Evolutionary conservation across 2,329 filamentous ascomycete species (phyloP).

Genomic region (Paramyrothecium sp.): DNA sequence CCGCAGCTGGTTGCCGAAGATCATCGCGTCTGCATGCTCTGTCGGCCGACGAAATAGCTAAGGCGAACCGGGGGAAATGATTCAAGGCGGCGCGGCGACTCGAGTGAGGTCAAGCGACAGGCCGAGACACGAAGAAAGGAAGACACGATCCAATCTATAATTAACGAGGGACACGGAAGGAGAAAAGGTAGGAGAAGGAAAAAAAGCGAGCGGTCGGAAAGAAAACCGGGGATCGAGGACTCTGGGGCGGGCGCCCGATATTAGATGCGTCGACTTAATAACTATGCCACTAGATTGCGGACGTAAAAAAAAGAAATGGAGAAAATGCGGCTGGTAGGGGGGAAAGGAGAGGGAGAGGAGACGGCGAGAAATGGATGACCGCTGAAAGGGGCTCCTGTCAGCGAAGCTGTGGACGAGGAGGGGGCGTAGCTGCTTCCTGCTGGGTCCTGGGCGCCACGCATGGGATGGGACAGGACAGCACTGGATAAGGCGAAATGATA

Average conservation of each 20-base stretch:
- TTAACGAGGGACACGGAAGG: slow-evolving; percentile 8
- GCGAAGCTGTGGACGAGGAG: too few species aligned
- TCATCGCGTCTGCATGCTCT: slow-evolving; percentile 23
- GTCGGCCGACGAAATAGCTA: background rate
- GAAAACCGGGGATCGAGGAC: slow-evolving; percentile 6
- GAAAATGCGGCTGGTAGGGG: slow-evolving; percentile 7
- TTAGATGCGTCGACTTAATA: slow-evolving; percentile 6
- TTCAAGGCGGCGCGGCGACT: too few species aligned
- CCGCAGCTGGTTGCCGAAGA: slow-evolving; percentile 26
- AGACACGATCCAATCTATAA: background rate
- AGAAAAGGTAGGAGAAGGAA: background rate
- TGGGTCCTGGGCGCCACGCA: too few species aligned
- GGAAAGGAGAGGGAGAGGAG: slow-evolving; percentile 8
- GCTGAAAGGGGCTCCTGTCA: background rate
- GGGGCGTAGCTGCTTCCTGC: too few species aligned
- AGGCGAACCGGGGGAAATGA: too few species aligned
- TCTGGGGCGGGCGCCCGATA: background rate
- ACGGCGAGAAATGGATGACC: background rate
- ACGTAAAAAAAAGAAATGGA: background rate
- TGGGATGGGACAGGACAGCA: too few species aligned
- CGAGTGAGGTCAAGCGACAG: slow-evolving; percentile 2
- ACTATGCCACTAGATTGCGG: background rate
- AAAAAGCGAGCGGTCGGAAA: slow-evolving; percentile 4
- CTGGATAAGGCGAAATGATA: too few species aligned
- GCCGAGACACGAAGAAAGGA: slow-evolving; percentile 3